Percentiles rank a stretch among this genome's conserved stretches.
Evolutionary conservation across 2,329 filamentous ascomycete genomes (phyloP).

Genomic region (Aspergillus aculeatus): DNA sequence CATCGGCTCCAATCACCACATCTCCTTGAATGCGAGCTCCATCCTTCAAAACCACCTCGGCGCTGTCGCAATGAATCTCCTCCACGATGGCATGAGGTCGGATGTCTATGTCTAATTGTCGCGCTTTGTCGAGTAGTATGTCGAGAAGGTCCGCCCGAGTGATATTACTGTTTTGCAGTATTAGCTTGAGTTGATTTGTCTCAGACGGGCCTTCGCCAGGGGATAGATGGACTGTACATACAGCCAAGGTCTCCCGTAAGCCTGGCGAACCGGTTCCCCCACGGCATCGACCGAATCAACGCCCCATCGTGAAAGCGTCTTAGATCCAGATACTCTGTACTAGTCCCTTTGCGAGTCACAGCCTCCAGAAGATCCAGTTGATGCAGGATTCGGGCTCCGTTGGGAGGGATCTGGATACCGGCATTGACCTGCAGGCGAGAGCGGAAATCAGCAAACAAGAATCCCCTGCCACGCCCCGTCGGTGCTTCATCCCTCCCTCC

Average conservation of each 20-base stretch:
- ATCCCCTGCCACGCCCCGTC: no score
- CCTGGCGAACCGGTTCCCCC: background rate
- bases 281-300: slow-evolving; percentile 3
- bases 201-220: background rate
- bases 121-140: background rate
- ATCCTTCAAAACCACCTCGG: background rate
- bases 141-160: background rate
- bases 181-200: background rate
- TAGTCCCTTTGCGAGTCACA: background rate
- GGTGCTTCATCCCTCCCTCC: no score
- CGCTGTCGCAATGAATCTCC: background rate
- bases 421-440: background rate
- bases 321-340: background rate
- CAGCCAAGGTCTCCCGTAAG: slow-evolving; percentile 4
- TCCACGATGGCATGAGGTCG: background rate
- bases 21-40: background rate
- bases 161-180: background rate
- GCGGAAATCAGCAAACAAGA: no score
- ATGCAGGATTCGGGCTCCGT: slow-evolving; percentile 1
- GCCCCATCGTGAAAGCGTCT: background rate
- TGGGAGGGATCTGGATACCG: slow-evolving; percentile 6
- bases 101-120: background rate
- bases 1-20: background rate
- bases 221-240: background rate
- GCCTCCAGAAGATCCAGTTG: background rate